Percentiles rank a stretch among this genome's conserved stretches.
Conservation (phyloP, 805 yeast genomes). For the Saccharomycopsis sp. region DNA sequence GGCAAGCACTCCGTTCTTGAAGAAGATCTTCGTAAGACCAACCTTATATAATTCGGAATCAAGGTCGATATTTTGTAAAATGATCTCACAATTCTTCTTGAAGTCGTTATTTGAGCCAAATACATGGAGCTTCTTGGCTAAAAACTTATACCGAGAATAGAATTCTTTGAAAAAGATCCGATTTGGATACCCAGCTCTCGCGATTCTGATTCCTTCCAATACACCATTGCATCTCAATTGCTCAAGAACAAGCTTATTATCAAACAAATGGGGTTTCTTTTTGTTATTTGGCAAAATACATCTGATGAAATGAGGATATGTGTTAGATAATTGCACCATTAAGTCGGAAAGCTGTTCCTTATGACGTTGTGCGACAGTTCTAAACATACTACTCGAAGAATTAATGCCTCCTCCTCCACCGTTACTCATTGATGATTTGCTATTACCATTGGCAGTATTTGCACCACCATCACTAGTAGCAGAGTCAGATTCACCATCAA, state of each 20-base stretch:
- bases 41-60: slow-evolving; percentile 79
- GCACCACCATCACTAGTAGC: slow-evolving; percentile 22
- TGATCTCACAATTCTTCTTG: slow-evolving; percentile 62
- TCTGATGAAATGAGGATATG: slow-evolving; percentile 95
- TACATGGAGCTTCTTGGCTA: slow-evolving; percentile 43
- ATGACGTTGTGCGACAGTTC: slow-evolving; percentile 85
- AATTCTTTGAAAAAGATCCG: slow-evolving; percentile 80
- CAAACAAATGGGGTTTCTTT: slow-evolving; percentile 65
- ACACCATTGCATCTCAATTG: slow-evolving; percentile 97
- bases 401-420: slow-evolving; percentile 22
- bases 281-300: slow-evolving; percentile 86
- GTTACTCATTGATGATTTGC: slow-evolving; percentile 25
- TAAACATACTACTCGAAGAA: slow-evolving; percentile 33
- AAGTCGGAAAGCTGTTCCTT: slow-evolving; percentile 72
- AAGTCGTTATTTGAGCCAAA: slow-evolving; percentile 33
- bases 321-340: slow-evolving; percentile 64
- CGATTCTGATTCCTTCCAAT: slow-evolving; percentile 93
- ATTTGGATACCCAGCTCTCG: slow-evolving; percentile 96
- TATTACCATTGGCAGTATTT: slow-evolving; percentile 24
- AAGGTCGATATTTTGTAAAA: slow-evolving; percentile 56
- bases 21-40: slow-evolving; percentile 90
- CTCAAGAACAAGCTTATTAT: slow-evolving; percentile 69
- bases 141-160: slow-evolving; percentile 64
- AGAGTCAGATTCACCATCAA: slow-evolving; percentile 33
- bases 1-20: slow-evolving; percentile 95